phyloP scores from a whole-genome alignment of 2,329 filamentous ascomycete species.

The Calonectria multiphialidica region DNA sequence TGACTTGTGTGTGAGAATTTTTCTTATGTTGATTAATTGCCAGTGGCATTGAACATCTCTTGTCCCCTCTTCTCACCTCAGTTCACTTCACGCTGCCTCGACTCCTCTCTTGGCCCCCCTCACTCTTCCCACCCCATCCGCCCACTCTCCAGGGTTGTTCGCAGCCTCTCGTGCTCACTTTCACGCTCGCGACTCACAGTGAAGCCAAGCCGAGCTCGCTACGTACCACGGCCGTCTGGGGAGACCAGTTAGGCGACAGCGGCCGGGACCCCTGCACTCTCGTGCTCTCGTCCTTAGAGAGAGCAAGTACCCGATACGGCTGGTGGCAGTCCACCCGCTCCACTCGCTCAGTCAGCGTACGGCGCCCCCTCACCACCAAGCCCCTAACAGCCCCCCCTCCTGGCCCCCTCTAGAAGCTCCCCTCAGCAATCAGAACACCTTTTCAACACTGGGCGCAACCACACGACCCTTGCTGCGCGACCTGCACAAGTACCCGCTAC shows the following conservation, averaged over 20 bases:
- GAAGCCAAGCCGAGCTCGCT: constrained; percentile 12
- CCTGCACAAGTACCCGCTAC: constrained; percentile 26
- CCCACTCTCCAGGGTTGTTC: neutral
- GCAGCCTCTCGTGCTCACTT: neutral
- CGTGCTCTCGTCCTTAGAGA: constrained; percentile 6
- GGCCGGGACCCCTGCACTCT: constrained; percentile 15
- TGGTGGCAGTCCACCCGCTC: constrained; percentile 20
- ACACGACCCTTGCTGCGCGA: constrained; percentile 38
- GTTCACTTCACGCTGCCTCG: neutral
- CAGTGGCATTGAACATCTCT: constrained; percentile 4
- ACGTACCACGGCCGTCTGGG: constrained; percentile 14
- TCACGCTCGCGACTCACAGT: constrained; percentile 10
- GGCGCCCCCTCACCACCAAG: neutral
- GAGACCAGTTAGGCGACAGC: neutral
- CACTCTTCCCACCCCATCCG: constrained; percentile 6
- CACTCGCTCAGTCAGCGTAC: constrained; percentile 18
- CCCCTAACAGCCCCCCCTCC: constrained; percentile 16
- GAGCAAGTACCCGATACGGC: constrained; percentile 28
- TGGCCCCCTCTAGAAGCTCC: neutral
- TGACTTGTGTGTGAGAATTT: neutral
- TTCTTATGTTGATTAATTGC: constrained; percentile 10
- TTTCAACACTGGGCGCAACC: constrained; percentile 4
- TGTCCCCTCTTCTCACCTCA: constrained; percentile 7
- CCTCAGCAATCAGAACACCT: neutral
- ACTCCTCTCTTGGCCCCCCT: neutral